phyloP scores from a whole-genome alignment of 176 grass and related monocot species.

The Aegilops bicornis region DNA sequence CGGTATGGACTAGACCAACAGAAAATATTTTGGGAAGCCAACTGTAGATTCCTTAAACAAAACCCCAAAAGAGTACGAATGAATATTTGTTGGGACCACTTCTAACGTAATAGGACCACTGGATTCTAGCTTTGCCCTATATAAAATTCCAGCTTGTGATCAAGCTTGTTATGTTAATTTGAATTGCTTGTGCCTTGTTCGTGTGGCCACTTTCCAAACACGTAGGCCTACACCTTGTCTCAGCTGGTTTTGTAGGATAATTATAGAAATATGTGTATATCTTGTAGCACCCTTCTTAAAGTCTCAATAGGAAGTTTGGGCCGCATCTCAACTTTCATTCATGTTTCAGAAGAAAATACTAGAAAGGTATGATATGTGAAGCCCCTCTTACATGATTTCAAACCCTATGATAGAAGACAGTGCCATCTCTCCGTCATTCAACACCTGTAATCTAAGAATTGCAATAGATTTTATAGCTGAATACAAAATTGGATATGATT shows the following conservation, averaged over 20 bases:
- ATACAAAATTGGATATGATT: not conserved
- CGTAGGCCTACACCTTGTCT: too few relatives aligned
- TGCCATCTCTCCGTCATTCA: not conserved
- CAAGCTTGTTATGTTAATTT: not conserved
- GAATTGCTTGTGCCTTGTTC: not conserved
- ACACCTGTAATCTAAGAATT: not conserved
- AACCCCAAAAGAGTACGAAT: not conserved
- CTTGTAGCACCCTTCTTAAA: not conserved
- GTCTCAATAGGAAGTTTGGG: not conserved
- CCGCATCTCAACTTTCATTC: not conserved
- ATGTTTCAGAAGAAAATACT: not conserved
- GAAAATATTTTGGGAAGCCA: not conserved
- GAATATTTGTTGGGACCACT: not conserved
- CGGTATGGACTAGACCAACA: not conserved
- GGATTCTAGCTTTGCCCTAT: not conserved
- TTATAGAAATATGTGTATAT: not conserved
- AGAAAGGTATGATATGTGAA: not conserved
- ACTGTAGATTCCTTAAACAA: not conserved
- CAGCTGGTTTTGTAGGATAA: too few relatives aligned
- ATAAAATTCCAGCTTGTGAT: not conserved
- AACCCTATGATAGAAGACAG: not conserved
- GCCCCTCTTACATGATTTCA: not conserved
- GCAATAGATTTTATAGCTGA: not conserved
- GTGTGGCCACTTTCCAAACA: not conserved
- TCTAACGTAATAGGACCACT: not conserved